Conservation (phyloP, 2,329 filamentous ascomycete species). For the Chalara sp. region DNA sequence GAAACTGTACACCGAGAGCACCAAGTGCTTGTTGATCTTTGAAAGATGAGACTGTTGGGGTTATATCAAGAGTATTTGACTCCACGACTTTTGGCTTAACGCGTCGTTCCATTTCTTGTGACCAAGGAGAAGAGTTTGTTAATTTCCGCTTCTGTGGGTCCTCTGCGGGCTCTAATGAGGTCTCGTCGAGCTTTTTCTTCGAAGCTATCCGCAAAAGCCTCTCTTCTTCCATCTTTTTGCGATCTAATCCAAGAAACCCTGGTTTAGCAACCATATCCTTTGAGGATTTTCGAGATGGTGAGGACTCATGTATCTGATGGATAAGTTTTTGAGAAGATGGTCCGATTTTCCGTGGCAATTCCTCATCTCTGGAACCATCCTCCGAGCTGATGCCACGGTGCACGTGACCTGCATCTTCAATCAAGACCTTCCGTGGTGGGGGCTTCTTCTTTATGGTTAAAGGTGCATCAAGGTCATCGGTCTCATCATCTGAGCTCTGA, state of each 20-base stretch:
- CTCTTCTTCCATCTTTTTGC: constrained; percentile 80
- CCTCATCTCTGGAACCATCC: not conserved
- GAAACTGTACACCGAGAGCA: constrained; percentile 23
- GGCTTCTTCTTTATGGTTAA: constrained; percentile 2
- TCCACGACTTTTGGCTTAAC: constrained; percentile 2
- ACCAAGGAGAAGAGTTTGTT: constrained; percentile 22
- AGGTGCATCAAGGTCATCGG: constrained; percentile 24
- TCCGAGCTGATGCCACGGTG: not conserved
- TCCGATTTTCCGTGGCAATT: too few species aligned
- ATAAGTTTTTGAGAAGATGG: not conserved
- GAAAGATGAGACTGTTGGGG: constrained; percentile 3
- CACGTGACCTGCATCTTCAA: not conserved
- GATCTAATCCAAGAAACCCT: constrained; percentile 45
- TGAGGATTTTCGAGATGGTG: not conserved
- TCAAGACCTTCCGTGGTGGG: not conserved
- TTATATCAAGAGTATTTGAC: not conserved
- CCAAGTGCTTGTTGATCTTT: constrained; percentile 5
- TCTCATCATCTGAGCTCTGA: constrained; percentile 27
- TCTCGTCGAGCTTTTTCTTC: constrained; percentile 29
- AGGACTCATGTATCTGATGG: not conserved
- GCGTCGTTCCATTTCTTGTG: constrained; percentile 6
- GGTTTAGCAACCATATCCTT: not conserved
- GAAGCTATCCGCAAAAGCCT: constrained; percentile 53
- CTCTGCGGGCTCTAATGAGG: constrained; percentile 34
- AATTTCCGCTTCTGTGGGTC: constrained; percentile 22